These are phyloP conservation scores for Athelia sp. DNA, from an alignment of 1,284 basidiomycete species.

Conservation along the genomic window DNA sequence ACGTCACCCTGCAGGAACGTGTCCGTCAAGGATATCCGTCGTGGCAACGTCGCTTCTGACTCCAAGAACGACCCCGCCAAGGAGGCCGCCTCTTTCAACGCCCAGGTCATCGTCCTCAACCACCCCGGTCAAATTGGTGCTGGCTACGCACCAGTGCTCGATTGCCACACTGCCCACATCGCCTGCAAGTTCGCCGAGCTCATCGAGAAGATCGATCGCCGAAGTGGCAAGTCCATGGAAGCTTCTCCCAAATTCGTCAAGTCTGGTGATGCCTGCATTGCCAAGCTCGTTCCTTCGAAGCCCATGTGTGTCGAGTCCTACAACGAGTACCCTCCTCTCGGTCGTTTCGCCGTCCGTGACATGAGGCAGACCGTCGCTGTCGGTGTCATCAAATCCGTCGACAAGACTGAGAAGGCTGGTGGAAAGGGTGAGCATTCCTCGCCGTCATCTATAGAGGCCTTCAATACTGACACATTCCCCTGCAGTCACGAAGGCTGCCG, in stretches of 20 bases:
- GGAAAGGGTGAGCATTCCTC: conserved; percentile 66
- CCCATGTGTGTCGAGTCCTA: conserved; percentile 95
- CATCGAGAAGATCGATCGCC: conserved; percentile 99
- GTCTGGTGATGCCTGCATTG: conserved; percentile 94
- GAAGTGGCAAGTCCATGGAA: conserved; percentile 93
- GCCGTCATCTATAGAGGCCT: conserved; percentile 4
- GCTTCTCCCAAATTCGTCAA: conserved; percentile 93
- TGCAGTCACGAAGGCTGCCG: conserved; percentile 89
- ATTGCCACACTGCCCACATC: conserved; percentile 99
- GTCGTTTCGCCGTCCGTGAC: conserved; percentile 98
- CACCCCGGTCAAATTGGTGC: conserved; percentile 99
- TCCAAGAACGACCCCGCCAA: conserved; percentile 99
- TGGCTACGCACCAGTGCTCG: conserved; percentile 96
- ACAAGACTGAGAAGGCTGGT: conserved; percentile 83
- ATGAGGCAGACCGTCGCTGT: conserved; percentile 98
- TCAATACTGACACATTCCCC: conserved; percentile 5
- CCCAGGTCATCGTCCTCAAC: conserved; percentile 99
- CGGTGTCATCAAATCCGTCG: conserved; percentile 95
- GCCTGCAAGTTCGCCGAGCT: conserved; percentile 99
- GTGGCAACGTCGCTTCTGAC: conserved; percentile 99
- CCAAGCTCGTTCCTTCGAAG: conserved; percentile 96
- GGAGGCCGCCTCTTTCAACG: conserved; percentile 99
- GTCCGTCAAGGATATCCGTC: conserved; percentile 99
- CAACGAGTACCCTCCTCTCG: conserved; percentile 97
- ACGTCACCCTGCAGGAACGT: conserved; percentile 81